phyloP scores from a whole-genome alignment of 306 rosid genomes.

The Ziziphus jujuba region DNA sequence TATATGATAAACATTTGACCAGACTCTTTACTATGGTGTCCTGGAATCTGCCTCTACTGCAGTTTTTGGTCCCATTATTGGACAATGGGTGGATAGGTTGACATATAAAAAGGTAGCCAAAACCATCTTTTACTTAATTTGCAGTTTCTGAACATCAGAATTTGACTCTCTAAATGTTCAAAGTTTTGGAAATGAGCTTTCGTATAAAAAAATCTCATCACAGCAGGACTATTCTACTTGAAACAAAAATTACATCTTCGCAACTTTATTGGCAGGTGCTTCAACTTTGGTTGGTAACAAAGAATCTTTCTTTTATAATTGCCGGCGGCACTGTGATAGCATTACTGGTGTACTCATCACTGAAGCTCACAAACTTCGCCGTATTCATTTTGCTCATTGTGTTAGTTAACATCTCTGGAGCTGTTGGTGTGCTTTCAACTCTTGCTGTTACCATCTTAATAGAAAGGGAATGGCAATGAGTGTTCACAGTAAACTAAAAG shows the following conservation, averaged over 20 bases:
- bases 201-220: background rate
- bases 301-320: constrained; percentile 68
- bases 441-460: constrained; percentile 85
- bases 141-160: too few species aligned
- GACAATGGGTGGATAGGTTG: constrained; percentile 69
- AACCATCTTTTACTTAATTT: background rate
- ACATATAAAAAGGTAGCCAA: constrained; percentile 53
- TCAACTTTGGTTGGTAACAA: constrained; percentile 69
- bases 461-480: constrained; percentile 88
- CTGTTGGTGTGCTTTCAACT: constrained; percentile 73
- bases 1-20: constrained; percentile 94
- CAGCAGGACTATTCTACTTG: too few species aligned
- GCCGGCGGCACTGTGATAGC: constrained; percentile 68
- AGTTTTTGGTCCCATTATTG: constrained; percentile 74
- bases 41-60: constrained; percentile 83
- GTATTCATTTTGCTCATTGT: constrained; percentile 51
- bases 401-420: constrained; percentile 70
- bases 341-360: constrained; percentile 48
- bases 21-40: constrained; percentile 78
- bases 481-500: too few species aligned
- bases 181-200: background rate
- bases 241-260: constrained; percentile 1
- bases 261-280: constrained; percentile 62
- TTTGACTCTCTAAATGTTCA: background rate
- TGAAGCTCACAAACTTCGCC: constrained; percentile 54